These are phyloP conservation scores for Linnemannia zychae DNA, from an alignment of 192 early-diverging fungal genomes.

Conservation along the genomic window DNA sequence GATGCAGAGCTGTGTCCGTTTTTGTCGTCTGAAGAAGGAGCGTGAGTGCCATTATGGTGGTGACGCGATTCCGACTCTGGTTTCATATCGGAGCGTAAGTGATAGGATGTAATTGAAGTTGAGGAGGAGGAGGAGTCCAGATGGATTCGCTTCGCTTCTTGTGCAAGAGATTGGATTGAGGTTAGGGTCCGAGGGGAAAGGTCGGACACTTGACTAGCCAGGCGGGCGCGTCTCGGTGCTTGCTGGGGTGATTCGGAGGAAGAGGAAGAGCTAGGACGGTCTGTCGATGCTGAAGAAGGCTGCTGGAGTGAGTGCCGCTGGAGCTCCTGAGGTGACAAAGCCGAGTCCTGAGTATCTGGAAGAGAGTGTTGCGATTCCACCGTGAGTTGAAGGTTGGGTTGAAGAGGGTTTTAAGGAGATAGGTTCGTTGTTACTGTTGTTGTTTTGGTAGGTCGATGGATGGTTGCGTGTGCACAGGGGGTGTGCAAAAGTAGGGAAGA, in stretches of 20 bases:
- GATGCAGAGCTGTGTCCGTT: conserved; percentile 17
- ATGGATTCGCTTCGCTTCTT: conserved; percentile 23
- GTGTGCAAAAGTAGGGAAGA: not conserved
- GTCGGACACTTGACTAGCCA: conserved; percentile 35
- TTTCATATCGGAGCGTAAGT: conserved; percentile 21
- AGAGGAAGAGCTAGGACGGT: conserved; percentile 22
- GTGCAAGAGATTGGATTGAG: not conserved
- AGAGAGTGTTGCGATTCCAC: conserved; percentile 43
- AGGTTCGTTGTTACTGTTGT: not conserved
- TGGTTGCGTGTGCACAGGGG: not conserved
- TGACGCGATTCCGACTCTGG: conserved; percentile 20
- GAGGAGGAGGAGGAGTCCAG: conserved; percentile 4
- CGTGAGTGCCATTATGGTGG: conserved; percentile 23
- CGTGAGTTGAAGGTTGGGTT: conserved; percentile 18
- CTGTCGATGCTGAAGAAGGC: not conserved
- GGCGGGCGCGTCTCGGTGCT: conserved; percentile 13
- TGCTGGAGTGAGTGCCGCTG: conserved; percentile 10
- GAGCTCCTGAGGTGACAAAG: conserved; percentile 30
- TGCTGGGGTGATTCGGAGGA: conserved; percentile 18
- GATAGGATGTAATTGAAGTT: conserved; percentile 2
- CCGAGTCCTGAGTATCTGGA: conserved; percentile 47
- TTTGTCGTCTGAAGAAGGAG: conserved; percentile 10
- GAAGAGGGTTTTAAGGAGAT: conserved; percentile 3
- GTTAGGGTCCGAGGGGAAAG: not conserved
- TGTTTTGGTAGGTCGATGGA: not conserved